Conservation (phyloP, 2,329 filamentous ascomycete genomes). For the Fusarium chaquense region DNA sequence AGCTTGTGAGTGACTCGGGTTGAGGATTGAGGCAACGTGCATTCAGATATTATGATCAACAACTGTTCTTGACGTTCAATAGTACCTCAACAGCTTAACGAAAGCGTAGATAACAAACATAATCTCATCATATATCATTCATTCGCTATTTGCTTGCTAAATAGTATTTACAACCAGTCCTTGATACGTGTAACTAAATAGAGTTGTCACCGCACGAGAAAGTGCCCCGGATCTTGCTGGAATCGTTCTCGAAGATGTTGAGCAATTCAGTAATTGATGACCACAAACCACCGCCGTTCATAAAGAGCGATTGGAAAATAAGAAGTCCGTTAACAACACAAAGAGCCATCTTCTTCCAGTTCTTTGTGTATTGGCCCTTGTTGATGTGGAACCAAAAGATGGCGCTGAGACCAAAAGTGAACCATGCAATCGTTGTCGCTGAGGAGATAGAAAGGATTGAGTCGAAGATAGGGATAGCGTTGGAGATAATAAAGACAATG, state of each 20-base stretch:
- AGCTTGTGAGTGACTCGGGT: no score
- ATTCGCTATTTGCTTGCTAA: constrained; percentile 15
- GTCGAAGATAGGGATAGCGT: constrained; percentile 54
- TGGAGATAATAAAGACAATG: constrained; percentile 51
- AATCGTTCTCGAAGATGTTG: constrained; percentile 46
- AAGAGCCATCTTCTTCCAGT: constrained; percentile 41
- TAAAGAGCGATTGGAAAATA: constrained; percentile 50
- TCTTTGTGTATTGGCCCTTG: constrained; percentile 37
- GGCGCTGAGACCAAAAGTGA: constrained; percentile 52
- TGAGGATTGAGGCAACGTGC: no score
- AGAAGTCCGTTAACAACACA: constrained; percentile 47
- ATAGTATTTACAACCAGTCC: neutral
- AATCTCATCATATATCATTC: constrained; percentile 13
- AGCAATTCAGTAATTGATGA: constrained; percentile 49
- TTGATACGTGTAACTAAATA: neutral
- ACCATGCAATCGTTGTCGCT: constrained; percentile 53
- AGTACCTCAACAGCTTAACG: neutral
- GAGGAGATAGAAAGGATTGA: constrained; percentile 53
- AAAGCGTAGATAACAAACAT: neutral
- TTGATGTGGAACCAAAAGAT: constrained; percentile 54
- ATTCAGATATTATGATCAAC: no score
- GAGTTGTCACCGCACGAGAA: constrained; percentile 53
- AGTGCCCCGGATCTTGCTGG: constrained; percentile 44
- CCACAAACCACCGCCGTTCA: constrained; percentile 53
- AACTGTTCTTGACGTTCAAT: neutral